Conservation (phyloP, 441 rosid species). For the Capsella rubella region DNA sequence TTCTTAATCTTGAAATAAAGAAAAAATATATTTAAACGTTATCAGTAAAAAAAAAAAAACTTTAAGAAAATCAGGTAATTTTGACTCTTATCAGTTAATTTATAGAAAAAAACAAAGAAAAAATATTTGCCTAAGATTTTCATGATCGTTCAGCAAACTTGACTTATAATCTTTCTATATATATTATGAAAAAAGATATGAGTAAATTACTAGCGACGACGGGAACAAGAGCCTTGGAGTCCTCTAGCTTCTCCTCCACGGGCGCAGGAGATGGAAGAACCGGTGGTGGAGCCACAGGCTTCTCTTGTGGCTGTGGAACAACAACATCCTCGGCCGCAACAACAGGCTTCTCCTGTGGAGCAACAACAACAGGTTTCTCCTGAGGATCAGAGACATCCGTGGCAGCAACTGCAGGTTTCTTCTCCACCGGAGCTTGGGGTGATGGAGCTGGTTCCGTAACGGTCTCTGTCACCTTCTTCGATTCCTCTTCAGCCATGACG, state of each 20-base stretch:
- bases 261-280: conserved; percentile 42
- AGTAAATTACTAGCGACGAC: conserved; percentile 56
- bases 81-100: neutral
- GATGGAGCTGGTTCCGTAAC: conserved; percentile 50
- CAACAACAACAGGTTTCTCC: conserved; percentile 56
- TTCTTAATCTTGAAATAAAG: neutral
- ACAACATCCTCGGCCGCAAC: conserved; percentile 29
- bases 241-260: conserved; percentile 57
- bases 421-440: conserved; percentile 34
- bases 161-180: neutral
- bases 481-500: conserved; percentile 64
- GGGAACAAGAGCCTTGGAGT: conserved; percentile 50
- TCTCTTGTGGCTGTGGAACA: conserved; percentile 53
- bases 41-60: neutral
- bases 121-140: neutral
- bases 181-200: neutral
- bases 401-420: conserved; percentile 38
- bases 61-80: neutral
- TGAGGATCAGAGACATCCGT: too few species aligned
- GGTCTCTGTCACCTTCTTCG: conserved; percentile 56
- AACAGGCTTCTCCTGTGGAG: conserved; percentile 61
- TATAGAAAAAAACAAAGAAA: neutral
- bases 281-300: conserved; percentile 54
- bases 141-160: neutral
- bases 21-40: neutral